Conservation (phyloP, 1,139 yeast species). For the Zygoascus meyerae region DNA sequence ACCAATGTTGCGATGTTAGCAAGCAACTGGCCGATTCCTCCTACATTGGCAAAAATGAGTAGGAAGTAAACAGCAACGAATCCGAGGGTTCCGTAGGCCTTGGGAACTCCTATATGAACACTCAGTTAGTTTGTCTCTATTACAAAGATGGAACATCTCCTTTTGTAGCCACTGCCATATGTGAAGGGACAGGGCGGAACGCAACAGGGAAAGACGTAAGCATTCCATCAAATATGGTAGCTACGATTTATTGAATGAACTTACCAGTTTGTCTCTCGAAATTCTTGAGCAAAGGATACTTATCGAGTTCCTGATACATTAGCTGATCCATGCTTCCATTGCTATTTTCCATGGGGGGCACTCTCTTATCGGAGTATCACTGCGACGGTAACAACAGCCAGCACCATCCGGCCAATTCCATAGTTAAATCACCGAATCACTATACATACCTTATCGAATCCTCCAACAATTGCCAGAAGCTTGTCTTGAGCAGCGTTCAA, state of each 20-base stretch:
- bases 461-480: slow-evolving; percentile 26
- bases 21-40: slow-evolving; percentile 88
- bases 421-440: not conserved
- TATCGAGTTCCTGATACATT: slow-evolving; percentile 30
- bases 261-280: slow-evolving; percentile 33
- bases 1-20: slow-evolving; percentile 90
- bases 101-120: slow-evolving; percentile 66
- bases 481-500: slow-evolving; percentile 22
- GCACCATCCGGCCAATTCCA: not conserved
- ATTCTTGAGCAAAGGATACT: slow-evolving; percentile 31
- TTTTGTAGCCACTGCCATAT: not conserved
- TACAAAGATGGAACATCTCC: not conserved
- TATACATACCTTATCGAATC: slow-evolving; percentile 26
- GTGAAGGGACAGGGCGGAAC: not conserved
- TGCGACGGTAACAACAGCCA: not conserved
- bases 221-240: too few relatives aligned
- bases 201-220: too few relatives aligned
- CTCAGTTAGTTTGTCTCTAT: not conserved
- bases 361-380: not conserved
- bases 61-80: slow-evolving; percentile 61
- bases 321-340: not conserved
- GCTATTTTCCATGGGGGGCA: too few relatives aligned
- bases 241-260: not conserved
- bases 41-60: slow-evolving; percentile 78
- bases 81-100: slow-evolving; percentile 76